phyloP scores from a whole-genome alignment of 176 grass and related monocot species.

The Paspalum vaginatum region DNA sequence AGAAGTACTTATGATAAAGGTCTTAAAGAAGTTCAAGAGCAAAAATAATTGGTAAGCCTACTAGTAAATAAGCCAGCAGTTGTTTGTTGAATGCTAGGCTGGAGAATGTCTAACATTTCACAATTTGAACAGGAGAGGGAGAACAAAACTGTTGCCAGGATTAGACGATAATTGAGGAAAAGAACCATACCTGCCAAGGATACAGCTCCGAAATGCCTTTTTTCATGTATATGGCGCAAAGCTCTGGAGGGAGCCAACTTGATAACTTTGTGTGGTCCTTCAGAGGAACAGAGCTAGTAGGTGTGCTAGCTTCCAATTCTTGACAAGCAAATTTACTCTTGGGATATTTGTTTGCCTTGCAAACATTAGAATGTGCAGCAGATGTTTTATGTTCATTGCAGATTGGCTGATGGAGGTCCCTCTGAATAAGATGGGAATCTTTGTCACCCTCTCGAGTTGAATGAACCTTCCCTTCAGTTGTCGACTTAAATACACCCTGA shows the following conservation, averaged over 20 bases:
- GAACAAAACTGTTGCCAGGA: neutral
- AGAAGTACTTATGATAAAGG: slow-evolving; percentile 1
- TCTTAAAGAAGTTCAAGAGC: slow-evolving; percentile 10
- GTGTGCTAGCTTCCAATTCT: slow-evolving; percentile 51
- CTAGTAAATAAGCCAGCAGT: slow-evolving; percentile 27
- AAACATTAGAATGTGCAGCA: slow-evolving; percentile 27
- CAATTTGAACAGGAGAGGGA: neutral
- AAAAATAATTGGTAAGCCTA: slow-evolving; percentile 5
- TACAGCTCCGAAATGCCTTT: slow-evolving; percentile 87
- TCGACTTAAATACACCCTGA: slow-evolving; percentile 35
- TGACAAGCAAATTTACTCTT: slow-evolving; percentile 47
- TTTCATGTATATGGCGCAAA: slow-evolving; percentile 85
- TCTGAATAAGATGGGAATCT: slow-evolving; percentile 15
- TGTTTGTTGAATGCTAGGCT: neutral
- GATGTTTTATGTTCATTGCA: slow-evolving; percentile 20
- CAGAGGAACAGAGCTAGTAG: slow-evolving; percentile 66
- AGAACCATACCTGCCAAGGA: slow-evolving; percentile 85
- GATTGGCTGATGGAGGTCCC: slow-evolving; percentile 26
- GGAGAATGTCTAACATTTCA: slow-evolving; percentile 24
- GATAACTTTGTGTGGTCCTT: slow-evolving; percentile 70
- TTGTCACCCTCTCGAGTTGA: neutral
- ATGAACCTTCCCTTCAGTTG: slow-evolving; percentile 17
- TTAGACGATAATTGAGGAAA: slow-evolving; percentile 19
- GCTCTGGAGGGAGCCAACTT: slow-evolving; percentile 77
- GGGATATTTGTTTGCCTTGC: slow-evolving; percentile 37